These are phyloP conservation scores for Wickerhamomyces sydowiorum DNA, from an alignment of 805 yeast genomes.

Conservation along the genomic window DNA sequence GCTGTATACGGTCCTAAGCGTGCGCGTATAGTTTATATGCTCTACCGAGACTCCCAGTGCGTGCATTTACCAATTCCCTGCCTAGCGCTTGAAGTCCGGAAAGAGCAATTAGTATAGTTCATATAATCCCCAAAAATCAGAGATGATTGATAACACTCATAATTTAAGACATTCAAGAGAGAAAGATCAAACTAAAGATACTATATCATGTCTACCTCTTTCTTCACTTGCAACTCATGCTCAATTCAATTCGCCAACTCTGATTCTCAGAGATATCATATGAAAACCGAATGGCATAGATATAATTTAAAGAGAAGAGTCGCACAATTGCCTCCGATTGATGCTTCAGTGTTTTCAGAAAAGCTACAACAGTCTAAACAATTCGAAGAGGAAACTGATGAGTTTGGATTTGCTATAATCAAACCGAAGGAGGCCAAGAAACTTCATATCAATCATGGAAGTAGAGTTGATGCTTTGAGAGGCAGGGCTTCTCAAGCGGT, in stretches of 20 bases:
- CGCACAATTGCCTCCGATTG: conserved; percentile 70
- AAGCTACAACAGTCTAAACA: conserved; percentile 29
- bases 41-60: not conserved
- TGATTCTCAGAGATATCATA: conserved; percentile 85
- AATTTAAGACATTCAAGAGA: not conserved
- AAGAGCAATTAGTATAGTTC: not conserved
- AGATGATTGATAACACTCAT: not conserved
- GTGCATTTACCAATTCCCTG: not conserved
- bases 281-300: conserved; percentile 98
- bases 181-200: not conserved
- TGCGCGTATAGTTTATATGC: not conserved
- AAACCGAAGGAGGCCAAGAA: conserved; percentile 19
- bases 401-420: conserved; percentile 31
- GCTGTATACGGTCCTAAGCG: not conserved
- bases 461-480: conserved; percentile 12
- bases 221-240: conserved; percentile 85
- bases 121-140: not conserved
- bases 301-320: conserved; percentile 93
- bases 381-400: conserved; percentile 30
- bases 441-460: conserved; percentile 9
- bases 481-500: conserved; percentile 19
- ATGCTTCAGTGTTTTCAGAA: conserved; percentile 43
- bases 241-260: conserved; percentile 72
- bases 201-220: conserved; percentile 10
- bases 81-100: not conserved